Evolutionary conservation across 768 basidiomycete genomes (phyloP).

Genomic region (Paxillus rubicundulus): DNA sequence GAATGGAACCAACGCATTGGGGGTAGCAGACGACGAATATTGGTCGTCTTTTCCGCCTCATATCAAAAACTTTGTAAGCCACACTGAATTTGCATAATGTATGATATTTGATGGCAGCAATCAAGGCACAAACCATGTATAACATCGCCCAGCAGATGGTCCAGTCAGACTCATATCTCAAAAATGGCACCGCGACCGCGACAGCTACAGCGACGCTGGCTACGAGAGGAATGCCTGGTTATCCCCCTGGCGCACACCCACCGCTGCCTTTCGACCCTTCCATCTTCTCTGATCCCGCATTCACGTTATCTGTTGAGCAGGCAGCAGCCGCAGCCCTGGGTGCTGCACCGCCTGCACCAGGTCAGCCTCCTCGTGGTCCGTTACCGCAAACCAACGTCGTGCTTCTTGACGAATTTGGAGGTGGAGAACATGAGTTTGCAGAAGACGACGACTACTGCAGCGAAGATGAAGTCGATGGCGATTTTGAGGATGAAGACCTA

Average conservation of each 20-base stretch:
- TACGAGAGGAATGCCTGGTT: constrained; percentile 35
- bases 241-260: constrained; percentile 42
- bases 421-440: constrained; percentile 34
- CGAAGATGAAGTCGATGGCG: constrained; percentile 45
- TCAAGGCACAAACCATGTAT: constrained; percentile 62
- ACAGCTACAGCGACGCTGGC: constrained; percentile 31
- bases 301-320: constrained; percentile 50
- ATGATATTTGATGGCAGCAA: constrained; percentile 31
- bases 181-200: constrained; percentile 35
- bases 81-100: constrained; percentile 23
- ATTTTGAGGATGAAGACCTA: constrained; percentile 39
- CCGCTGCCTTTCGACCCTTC: constrained; percentile 49
- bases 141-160: constrained; percentile 67
- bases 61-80: constrained; percentile 64
- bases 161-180: constrained; percentile 40
- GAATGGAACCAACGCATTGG: constrained; percentile 20
- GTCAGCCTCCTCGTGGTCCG: constrained; percentile 32
- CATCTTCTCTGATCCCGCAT: constrained; percentile 53
- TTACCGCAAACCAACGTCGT: constrained; percentile 36
- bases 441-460: constrained; percentile 47
- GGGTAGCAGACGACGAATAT: constrained; percentile 56
- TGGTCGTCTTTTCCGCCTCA: constrained; percentile 69
- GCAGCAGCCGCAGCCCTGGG: constrained; percentile 38
- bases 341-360: constrained; percentile 27
- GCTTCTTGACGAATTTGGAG: constrained; percentile 38